phyloP scores from a whole-genome alignment of 108 stramenopile species.

The Nitzschia sp. region DNA sequence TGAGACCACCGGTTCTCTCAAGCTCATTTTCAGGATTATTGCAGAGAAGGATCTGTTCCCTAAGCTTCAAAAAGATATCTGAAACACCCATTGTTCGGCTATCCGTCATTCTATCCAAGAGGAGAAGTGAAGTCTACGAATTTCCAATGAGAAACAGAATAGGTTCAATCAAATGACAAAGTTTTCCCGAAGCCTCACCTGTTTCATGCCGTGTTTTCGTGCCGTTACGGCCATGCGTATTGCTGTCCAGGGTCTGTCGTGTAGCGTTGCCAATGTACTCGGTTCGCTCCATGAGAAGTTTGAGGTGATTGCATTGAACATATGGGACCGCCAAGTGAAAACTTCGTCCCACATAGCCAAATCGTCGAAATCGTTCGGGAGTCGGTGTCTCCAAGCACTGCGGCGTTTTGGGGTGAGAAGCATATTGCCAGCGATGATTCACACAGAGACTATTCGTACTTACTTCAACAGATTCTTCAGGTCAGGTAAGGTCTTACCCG shows the following conservation, averaged over 20 bases:
- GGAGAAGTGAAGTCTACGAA: conserved; percentile 48
- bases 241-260: conserved; percentile 91
- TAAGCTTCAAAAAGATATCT: conserved; percentile 88
- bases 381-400: conserved; percentile 88
- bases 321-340: conserved; percentile 83
- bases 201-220: conserved; percentile 81
- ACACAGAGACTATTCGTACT: not conserved
- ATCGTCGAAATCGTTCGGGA: conserved; percentile 87
- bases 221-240: conserved; percentile 84
- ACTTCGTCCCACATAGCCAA: conserved; percentile 90
- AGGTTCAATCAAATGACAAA: not conserved
- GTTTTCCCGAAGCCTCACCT: conserved; percentile 43
- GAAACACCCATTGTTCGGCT: conserved; percentile 78
- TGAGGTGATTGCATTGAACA: conserved; percentile 75
- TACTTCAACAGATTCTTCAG: conserved; percentile 82
- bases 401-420: not conserved
- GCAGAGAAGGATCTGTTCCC: conserved; percentile 90
- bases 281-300: conserved; percentile 85
- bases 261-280: conserved; percentile 75
- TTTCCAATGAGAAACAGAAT: not conserved
- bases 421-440: not conserved
- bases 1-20: conserved; percentile 79
- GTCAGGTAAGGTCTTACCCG: conserved; percentile 78
- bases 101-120: conserved; percentile 59
- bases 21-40: conserved; percentile 55